Percentiles rank a stretch among this genome's conserved stretches.
Conservation (phyloP, 306 rosid genomes). For the Quercus variabilis region DNA sequence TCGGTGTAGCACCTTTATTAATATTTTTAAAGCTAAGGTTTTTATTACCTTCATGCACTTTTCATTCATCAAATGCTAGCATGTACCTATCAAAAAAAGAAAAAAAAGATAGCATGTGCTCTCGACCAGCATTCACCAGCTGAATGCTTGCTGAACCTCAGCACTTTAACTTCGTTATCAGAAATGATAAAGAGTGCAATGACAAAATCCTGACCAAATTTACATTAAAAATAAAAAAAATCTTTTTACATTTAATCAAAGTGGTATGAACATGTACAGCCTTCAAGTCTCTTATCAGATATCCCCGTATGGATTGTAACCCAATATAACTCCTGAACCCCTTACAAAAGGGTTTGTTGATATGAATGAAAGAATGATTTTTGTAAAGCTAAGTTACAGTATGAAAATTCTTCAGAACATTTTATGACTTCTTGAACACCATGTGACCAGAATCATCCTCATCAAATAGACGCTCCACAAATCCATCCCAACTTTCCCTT, state of each 20-base stretch:
- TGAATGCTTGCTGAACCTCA: neutral
- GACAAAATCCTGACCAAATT: neutral
- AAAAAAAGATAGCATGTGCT: no score
- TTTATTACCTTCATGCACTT: no score
- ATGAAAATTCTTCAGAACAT: neutral
- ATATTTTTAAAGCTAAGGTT: no score
- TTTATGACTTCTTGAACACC: conserved; percentile 59
- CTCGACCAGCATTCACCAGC: no score
- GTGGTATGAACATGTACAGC: neutral
- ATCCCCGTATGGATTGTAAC: neutral
- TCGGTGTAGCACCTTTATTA: no score
- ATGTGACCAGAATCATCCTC: conserved; percentile 73
- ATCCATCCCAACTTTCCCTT: conserved; percentile 70
- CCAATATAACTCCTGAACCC: neutral
- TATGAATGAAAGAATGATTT: conserved; percentile 29
- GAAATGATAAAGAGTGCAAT: neutral
- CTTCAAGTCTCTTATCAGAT: neutral
- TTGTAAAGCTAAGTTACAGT: conserved; percentile 9
- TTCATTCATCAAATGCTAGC: no score
- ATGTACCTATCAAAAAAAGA: no score
- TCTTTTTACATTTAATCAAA: neutral
- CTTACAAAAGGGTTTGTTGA: neutral
- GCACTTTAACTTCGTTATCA: neutral
- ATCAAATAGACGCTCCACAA: conserved; percentile 64
- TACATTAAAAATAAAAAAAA: neutral